Percentiles rank a stretch among this genome's conserved stretches.
These are phyloP conservation scores for Aurifilum marmelostoma DNA, from an alignment of 2,329 filamentous ascomycete species.

Conservation along the genomic window DNA sequence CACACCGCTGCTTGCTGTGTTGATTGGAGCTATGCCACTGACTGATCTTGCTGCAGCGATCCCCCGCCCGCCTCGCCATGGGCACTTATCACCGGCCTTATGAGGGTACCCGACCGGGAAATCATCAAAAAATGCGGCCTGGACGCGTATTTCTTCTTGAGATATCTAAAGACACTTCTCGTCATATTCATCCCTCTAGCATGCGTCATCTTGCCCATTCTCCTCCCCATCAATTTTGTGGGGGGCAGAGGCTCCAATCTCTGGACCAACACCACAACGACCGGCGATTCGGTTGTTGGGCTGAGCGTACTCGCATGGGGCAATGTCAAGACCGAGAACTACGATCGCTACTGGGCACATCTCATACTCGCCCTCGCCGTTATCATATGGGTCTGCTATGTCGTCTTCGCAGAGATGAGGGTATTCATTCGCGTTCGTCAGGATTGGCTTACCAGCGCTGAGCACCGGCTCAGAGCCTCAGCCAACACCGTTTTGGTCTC, in stretches of 20 bases:
- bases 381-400: slow-evolving; percentile 81
- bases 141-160: slow-evolving; percentile 96
- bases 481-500: slow-evolving; percentile 94
- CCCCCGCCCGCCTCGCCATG: slow-evolving; percentile 64
- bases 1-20: neutral
- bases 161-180: slow-evolving; percentile 77
- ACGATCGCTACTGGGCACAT: slow-evolving; percentile 80
- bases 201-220: slow-evolving; percentile 76
- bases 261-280: slow-evolving; percentile 41
- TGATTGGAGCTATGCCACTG: neutral
- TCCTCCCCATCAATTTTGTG: slow-evolving; percentile 82
- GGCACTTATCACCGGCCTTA: slow-evolving; percentile 60
- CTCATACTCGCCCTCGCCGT: slow-evolving; percentile 77
- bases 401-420: slow-evolving; percentile 83
- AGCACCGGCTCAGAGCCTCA: slow-evolving; percentile 90
- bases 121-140: slow-evolving; percentile 95
- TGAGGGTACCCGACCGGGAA: slow-evolving; percentile 73
- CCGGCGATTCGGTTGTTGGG: slow-evolving; percentile 51
- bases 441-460: slow-evolving; percentile 90
- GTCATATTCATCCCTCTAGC: slow-evolving; percentile 90
- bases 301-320: slow-evolving; percentile 86
- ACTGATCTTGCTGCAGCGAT: slow-evolving; percentile 41
- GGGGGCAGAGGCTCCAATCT: slow-evolving; percentile 62
- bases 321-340: slow-evolving; percentile 72
- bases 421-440: slow-evolving; percentile 93